Evolutionary conservation across 129 eudicot species (phyloP).

Genomic region (Arctium lappa): DNA sequence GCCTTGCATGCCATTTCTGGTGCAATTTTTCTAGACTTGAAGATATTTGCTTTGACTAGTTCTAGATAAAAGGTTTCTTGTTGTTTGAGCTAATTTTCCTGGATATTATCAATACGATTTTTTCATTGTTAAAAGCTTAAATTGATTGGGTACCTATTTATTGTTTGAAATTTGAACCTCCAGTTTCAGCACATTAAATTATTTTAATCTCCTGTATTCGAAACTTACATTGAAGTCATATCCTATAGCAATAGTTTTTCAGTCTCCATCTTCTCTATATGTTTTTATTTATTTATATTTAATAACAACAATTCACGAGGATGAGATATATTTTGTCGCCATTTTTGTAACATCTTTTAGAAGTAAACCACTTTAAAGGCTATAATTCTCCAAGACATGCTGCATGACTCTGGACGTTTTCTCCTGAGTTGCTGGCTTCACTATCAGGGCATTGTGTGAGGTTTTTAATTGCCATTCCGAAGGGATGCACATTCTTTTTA

Average conservation of each 20-base stretch:
- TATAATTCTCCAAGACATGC: not conserved
- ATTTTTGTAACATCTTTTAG: not conserved
- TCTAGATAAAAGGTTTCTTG: not conserved
- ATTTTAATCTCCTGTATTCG: not conserved
- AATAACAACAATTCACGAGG: not conserved
- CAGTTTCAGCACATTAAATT: not conserved
- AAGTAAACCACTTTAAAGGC: not conserved
- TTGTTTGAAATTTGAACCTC: not conserved
- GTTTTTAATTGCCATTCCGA: not conserved
- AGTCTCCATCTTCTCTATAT: not conserved
- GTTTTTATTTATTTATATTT: not conserved
- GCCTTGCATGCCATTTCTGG: not conserved
- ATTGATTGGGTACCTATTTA: not conserved
- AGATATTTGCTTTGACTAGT: not conserved
- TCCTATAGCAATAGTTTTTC: not conserved
- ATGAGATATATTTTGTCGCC: not conserved
- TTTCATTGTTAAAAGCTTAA: not conserved
- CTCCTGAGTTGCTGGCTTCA: not conserved
- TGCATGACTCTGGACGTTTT: not conserved
- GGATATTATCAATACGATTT: not conserved
- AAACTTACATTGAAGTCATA: not conserved
- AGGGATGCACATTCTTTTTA: not conserved
- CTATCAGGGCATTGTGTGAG: not conserved
- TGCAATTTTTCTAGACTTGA: constrained; percentile 1
- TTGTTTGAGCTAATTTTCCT: not conserved